Base-by-base conservation (phyloP, 106 monocot genomes). In the Amphibolis antarctica region DNA sequence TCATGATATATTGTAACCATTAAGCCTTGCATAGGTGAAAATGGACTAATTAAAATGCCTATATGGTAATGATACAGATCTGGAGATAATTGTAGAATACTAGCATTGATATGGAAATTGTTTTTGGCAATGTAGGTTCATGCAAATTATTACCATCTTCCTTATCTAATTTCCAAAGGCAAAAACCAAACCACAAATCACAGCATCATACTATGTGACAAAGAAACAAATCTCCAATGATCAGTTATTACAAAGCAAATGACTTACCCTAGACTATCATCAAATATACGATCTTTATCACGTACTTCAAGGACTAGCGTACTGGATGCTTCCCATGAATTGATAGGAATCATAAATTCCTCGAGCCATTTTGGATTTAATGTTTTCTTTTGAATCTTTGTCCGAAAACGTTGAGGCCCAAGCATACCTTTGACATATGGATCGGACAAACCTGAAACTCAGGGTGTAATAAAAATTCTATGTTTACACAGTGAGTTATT, bases 391-490 rank as follows among this genome's bases (percentile, higher is more conserved):
- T 90, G 82, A 46, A 80, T 78, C 67, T 91, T 87, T 54, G 96
- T 87, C 56, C 62, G 86, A 63, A 90, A 82, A 71, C 79, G 82
- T 28, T 62, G 80, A 45, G 64, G 45, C 57, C 90, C 90, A 69
- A 98, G 78, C 24, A 71, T 79, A 17, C 84, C 90, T 78, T 84
- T 90, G 24, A 98, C 84, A 75, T 90, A 98, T 53, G 96, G 96
- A 55, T 98, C 90, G 28, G 96, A 53, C 52, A 90, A 74, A 15
- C 96, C 96, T 98, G 75, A 42, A 76, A 23, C 7, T 7, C 36
- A 36, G 36, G 2, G 7, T 36, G 7, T 36, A 4, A 36, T 7
- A 36, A 36, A n/a, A 36, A 36, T 7, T 36, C 36, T 7, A 36
- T 36, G 36, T 7, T 36, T 36, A 36, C 36, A 36, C 57, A 57